phyloP scores from a whole-genome alignment of 1,139 yeast species.

The Suhomyces coccinellae region DNA sequence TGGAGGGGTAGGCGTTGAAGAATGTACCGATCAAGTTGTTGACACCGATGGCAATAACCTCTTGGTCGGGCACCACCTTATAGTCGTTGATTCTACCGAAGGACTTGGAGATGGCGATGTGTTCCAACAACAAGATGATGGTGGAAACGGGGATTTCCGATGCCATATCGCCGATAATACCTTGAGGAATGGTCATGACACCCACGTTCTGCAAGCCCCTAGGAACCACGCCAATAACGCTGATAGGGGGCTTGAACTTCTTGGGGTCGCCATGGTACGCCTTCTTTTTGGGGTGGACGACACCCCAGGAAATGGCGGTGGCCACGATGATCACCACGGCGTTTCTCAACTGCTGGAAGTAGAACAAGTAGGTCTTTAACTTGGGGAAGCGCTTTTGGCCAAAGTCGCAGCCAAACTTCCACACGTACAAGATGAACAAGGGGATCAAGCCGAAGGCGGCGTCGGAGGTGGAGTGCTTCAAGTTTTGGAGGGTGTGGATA shows the following conservation, averaged over 20 bases:
- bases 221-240: slow-evolving; percentile 75
- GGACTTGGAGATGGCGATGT: slow-evolving; percentile 90
- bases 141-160: slow-evolving; percentile 83
- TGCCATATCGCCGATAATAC: slow-evolving; percentile 61
- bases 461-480: slow-evolving; percentile 66
- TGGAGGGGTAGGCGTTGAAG: slow-evolving; percentile 92
- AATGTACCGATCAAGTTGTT: slow-evolving; percentile 89
- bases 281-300: slow-evolving; percentile 37
- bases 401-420: slow-evolving; percentile 61
- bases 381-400: slow-evolving; percentile 69
- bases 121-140: slow-evolving; percentile 81
- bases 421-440: slow-evolving; percentile 62
- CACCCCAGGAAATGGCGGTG: slow-evolving; percentile 70
- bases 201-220: slow-evolving; percentile 80
- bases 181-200: slow-evolving; percentile 64
- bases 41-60: slow-evolving; percentile 89
- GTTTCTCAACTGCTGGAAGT: slow-evolving; percentile 72
- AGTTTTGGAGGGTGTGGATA: slow-evolving; percentile 68
- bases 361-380: slow-evolving; percentile 60
- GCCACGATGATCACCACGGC: slow-evolving; percentile 80
- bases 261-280: slow-evolving; percentile 37
- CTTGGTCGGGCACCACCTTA: slow-evolving; percentile 90
- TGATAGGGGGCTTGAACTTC: slow-evolving; percentile 49
- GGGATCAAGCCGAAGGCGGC: slow-evolving; percentile 89
- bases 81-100: slow-evolving; percentile 92